A percentile compares a stretch with the other conserved stretches of the same genome.
These are phyloP conservation scores for Phytophthora pisi DNA, from an alignment of 352 stramenopile genomes.

Conservation along the genomic window DNA sequence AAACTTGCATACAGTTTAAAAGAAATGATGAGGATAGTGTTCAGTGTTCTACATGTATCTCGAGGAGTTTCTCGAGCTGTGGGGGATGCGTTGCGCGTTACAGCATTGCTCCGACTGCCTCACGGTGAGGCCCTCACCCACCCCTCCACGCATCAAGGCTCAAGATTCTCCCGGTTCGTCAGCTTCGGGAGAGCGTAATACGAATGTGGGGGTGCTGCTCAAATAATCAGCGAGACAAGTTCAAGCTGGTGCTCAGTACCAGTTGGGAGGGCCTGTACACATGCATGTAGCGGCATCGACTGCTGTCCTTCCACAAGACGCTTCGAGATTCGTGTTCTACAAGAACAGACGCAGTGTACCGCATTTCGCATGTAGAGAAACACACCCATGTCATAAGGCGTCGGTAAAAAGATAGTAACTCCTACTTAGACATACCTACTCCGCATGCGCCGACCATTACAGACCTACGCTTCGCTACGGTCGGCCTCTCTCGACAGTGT, in stretches of 20 bases:
- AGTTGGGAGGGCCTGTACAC: neutral
- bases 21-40: neutral
- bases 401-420: no score
- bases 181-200: neutral
- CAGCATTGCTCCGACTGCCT: neutral
- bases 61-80: neutral
- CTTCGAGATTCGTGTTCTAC: no score
- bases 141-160: neutral
- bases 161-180: neutral
- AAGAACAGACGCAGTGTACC: neutral
- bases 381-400: no score
- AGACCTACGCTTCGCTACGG: no score
- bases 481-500: no score
- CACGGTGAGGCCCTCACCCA: no score
- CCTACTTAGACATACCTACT: no score
- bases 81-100: no score
- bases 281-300: neutral
- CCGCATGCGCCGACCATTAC: no score
- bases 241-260: neutral
- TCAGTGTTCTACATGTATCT: neutral
- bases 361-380: no score
- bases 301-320: no score
- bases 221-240: neutral
- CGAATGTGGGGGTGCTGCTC: neutral
- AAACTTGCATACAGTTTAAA: neutral